Conservation (phyloP, 306 rosid species). For the peach (Prunus persica) region Prunus_persica_NCBIv2 NC_034013.1:12966001-12966500, state of each 20-base stretch:
- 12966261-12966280: background rate
- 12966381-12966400: background rate
- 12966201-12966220: background rate
- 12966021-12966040: slow-evolving; percentile 8
- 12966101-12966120: background rate
- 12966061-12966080: slow-evolving; percentile 21
- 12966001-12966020: slow-evolving; percentile 39
- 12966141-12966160: slow-evolving; percentile 15
- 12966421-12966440: background rate
- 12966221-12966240: background rate
- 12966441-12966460: too few relatives aligned
- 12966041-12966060: slow-evolving; percentile 15
- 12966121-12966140: slow-evolving; percentile 10
- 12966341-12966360: too few relatives aligned
- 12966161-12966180: background rate
- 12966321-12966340: background rate
- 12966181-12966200: background rate
- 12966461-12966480: too few relatives aligned
- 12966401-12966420: background rate
- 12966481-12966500: too few relatives aligned
- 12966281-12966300: background rate
- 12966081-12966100: background rate
- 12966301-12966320: background rate
- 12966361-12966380: background rate
- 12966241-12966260: background rate